A percentile compares a stretch with the other conserved stretches of the same genome.
These are phyloP conservation scores for Sphenostylis stenocarpa DNA, from an alignment of 306 rosid genomes.

Conservation along the genomic window DNA sequence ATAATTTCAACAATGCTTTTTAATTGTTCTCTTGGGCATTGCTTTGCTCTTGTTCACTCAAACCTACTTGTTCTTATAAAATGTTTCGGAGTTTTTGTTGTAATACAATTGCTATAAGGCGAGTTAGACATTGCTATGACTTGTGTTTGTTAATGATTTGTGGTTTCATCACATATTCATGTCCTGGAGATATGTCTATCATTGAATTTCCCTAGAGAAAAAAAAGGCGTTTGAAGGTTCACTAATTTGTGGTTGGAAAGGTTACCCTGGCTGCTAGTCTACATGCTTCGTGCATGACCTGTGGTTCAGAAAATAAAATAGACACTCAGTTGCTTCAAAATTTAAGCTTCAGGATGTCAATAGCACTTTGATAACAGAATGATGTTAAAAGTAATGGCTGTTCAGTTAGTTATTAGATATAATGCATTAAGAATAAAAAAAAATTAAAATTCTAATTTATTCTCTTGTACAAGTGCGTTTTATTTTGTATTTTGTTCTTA, in stretches of 20 bases:
- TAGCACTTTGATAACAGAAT: constrained; percentile 1
- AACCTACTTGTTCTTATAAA: neutral
- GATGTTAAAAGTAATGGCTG: neutral
- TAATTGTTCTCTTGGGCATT: neutral
- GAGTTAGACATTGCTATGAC: neutral
- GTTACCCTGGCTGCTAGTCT: neutral
- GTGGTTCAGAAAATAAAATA: neutral
- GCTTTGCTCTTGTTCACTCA: neutral
- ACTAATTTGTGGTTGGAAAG: neutral
- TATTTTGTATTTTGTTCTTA: constrained; percentile 12
- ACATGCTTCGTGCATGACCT: neutral
- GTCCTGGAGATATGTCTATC: neutral
- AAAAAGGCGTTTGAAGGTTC: neutral
- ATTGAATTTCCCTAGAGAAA: neutral
- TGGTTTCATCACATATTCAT: neutral
- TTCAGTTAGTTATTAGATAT: neutral
- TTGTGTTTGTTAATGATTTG: neutral
- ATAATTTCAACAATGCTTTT: neutral
- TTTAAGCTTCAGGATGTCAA: constrained; percentile 4
- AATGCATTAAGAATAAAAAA: neutral
- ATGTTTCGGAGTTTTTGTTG: neutral
- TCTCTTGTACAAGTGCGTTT: constrained; percentile 19
- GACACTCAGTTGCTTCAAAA: neutral
- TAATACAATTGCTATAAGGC: neutral
- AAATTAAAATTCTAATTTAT: neutral